Conservation (phyloP, 179 eudicot species). For the Drosera spatulata region DNA sequence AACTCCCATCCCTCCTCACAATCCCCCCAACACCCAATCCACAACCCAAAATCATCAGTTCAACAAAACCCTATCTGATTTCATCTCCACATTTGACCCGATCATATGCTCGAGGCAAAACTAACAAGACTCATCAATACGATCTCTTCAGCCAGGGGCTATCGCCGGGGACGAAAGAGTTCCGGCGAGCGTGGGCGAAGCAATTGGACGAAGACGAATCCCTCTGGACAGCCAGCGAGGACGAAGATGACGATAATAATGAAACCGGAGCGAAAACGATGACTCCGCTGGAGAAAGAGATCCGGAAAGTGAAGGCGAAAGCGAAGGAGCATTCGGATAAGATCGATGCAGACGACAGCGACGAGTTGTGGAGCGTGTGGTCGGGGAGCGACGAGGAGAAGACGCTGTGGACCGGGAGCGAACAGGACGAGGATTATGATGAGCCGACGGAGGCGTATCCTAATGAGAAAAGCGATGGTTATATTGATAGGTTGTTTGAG, state of each 20-base stretch:
- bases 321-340: slow-evolving; percentile 70
- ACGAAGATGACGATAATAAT: slow-evolving; percentile 36
- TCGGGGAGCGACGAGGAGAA: slow-evolving; percentile 88
- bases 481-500: slow-evolving; percentile 77
- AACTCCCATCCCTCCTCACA: slow-evolving; percentile 16
- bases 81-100: slow-evolving; percentile 6
- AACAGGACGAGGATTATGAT: slow-evolving; percentile 79
- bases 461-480: slow-evolving; percentile 69
- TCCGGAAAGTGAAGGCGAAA: slow-evolving; percentile 59
- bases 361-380: slow-evolving; percentile 74
- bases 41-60: neutral
- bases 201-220: slow-evolving; percentile 59
- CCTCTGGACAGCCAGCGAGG: slow-evolving; percentile 94
- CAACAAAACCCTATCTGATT: neutral
- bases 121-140: slow-evolving; percentile 23
- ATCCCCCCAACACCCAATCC: slow-evolving; percentile 2
- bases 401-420: slow-evolving; percentile 84
- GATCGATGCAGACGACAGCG: slow-evolving; percentile 89
- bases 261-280: slow-evolving; percentile 17
- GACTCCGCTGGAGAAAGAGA: slow-evolving; percentile 54
- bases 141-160: slow-evolving; percentile 72
- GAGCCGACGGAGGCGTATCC: slow-evolving; percentile 78
- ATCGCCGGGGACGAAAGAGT: slow-evolving; percentile 56
- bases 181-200: slow-evolving; percentile 75
- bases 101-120: slow-evolving; percentile 48